Base-by-base conservation (phyloP, 2,329 filamentous ascomycete species). In the Didymella glomerata region DNA sequence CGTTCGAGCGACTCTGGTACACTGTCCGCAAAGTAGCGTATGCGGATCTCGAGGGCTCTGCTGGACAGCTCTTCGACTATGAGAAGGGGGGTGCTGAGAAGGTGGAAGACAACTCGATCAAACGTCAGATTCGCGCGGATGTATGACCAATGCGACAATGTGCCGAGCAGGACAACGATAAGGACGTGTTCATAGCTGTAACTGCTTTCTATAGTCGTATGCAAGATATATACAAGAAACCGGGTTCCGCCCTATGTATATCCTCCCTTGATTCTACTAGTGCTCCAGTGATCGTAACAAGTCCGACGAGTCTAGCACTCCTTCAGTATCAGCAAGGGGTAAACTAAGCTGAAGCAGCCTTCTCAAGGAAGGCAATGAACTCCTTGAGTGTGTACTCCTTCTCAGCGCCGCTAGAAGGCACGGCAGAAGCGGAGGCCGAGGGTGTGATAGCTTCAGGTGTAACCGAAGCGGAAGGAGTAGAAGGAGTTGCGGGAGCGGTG, bases 401-500 rank as follows among this genome's bases (percentile, higher is more conserved):
- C 27, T 49, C 27, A 16, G 40, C 47, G 4, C 20, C 8, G 16
- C 24, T 25, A 4, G 45, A 25, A 41, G 56, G 30, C 2, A 32
- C 20, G 4, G 11, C 25, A 13, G 56, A 47, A 25, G 25, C 22
- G 2, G 50, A 20, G 32, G 45, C 28, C 9, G 45, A 48, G n/a
- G 56, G 24, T 24, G 46, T 46, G 30, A 24, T 28, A 32, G 49
- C 8, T 47, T 52, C 48, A 25, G 54, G 36, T 20, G 60, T 53
- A 4, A 60, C 57, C 28, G 61, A 45, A 4, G 59, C 32, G 13
- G 57, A 34, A 22, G 57, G 38, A 18, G 48, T 47, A 20, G 57
- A 72, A 20, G 48, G 64, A 76, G 71, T 83, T 82, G 65, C 76
- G 82, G 4, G 71, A 66, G 71, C 82, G 81, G 56, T 61, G 66